Percentiles rank a stretch among this genome's conserved stretches.
phyloP scores from a whole-genome alignment of 345 rosid genomes.

The Anacardium occidentale region DNA sequence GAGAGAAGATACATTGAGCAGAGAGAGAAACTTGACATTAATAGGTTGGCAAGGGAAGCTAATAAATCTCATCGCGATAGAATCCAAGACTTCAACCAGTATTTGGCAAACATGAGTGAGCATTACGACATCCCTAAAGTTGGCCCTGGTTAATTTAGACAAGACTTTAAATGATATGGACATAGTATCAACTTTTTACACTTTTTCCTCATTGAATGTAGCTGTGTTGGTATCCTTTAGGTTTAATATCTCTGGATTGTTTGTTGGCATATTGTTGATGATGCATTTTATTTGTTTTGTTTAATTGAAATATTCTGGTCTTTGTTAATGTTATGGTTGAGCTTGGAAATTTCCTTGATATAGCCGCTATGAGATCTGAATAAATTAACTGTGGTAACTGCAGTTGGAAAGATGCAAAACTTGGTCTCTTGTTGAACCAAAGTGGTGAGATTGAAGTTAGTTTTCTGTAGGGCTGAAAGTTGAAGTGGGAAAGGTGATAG shows the following conservation, averaged over 20 bases:
- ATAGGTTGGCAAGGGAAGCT: conserved; percentile 56
- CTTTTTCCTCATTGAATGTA: too few relatives aligned
- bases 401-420: too few relatives aligned
- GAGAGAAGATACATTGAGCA: conserved; percentile 59
- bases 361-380: not conserved
- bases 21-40: conserved; percentile 49
- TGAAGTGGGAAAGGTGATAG: too few relatives aligned
- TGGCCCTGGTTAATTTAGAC: conserved; percentile 54
- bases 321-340: not conserved
- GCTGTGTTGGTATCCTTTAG: not conserved
- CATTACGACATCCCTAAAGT: conserved; percentile 76
- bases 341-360: not conserved
- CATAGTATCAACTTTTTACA: not conserved
- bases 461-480: too few relatives aligned
- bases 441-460: too few relatives aligned
- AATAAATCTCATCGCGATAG: conserved; percentile 60
- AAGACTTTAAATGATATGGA: not conserved
- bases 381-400: too few relatives aligned
- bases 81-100: conserved; percentile 66
- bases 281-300: not conserved
- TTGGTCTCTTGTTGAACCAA: too few relatives aligned
- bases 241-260: not conserved
- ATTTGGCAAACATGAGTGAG: conserved; percentile 68
- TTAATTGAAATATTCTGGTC: not conserved
- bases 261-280: not conserved